Evolutionary conservation across 2,329 filamentous ascomycete genomes (phyloP).

Genomic region (Sarocladiaceae sp.): DNA sequence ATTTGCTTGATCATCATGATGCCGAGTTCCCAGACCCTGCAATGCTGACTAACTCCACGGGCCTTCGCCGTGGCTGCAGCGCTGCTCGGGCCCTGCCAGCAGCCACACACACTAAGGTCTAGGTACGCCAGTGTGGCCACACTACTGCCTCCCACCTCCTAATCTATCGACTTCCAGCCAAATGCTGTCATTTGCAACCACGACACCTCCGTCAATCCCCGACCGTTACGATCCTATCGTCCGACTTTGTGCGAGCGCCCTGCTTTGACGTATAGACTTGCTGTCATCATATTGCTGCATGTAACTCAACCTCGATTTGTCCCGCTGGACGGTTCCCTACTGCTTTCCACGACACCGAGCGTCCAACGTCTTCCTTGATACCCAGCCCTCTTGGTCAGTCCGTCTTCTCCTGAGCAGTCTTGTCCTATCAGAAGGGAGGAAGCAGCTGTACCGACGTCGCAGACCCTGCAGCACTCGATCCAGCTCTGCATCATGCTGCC

Average conservation of each 20-base stretch:
- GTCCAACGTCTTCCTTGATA: conserved; percentile 2
- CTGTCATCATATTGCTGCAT: not conserved
- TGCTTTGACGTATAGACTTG: conserved; percentile 6
- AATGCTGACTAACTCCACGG: conserved; percentile 5
- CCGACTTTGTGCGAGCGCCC: conserved; percentile 1
- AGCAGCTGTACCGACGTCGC: no score
- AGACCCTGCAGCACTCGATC: no score
- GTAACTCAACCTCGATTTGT: not conserved
- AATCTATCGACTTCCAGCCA: conserved; percentile 4
- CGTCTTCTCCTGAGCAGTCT: no score
- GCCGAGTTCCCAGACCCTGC: no score
- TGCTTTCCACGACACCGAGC: not conserved
- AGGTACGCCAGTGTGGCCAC: conserved; percentile 7
- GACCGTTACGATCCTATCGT: not conserved
- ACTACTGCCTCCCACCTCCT: conserved; percentile 3
- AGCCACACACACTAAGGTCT: conserved; percentile 9
- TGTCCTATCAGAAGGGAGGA: no score
- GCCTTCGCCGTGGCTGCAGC: not conserved
- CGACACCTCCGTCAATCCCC: conserved; percentile 9
- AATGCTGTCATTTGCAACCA: conserved; percentile 24
- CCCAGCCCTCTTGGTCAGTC: conserved; percentile 5
- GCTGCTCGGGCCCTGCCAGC: conserved; percentile 8
- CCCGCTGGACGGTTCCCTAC: not conserved
- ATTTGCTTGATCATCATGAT: no score
- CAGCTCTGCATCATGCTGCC: no score